Evolutionary conservation across 2,329 filamentous ascomycete species (phyloP).

Genomic region (Colletotrichum sojae): DNA sequence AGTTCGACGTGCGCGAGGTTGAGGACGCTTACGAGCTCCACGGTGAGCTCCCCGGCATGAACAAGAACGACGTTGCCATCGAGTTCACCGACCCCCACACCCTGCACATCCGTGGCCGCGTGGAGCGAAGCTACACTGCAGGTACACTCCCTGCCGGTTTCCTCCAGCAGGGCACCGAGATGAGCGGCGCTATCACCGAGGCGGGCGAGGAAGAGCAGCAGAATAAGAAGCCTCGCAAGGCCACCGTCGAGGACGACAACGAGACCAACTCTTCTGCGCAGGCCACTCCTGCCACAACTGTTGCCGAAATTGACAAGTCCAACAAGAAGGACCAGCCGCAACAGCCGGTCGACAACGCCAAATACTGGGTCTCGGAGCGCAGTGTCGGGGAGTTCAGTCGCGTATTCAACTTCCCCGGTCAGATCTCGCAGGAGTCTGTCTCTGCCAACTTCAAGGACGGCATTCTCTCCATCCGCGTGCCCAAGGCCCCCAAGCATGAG

Average conservation of each 20-base stretch:
- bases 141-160: conserved; percentile 65
- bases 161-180: conserved; percentile 58
- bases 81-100: conserved; percentile 86
- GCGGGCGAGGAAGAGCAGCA: conserved; percentile 43
- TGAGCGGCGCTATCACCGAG: conserved; percentile 58
- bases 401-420: conserved; percentile 76
- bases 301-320: conserved; percentile 53
- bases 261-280: conserved; percentile 45
- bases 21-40: conserved; percentile 80
- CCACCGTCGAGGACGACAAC: conserved; percentile 74
- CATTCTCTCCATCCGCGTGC: conserved; percentile 74
- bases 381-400: conserved; percentile 77
- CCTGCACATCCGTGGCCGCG: conserved; percentile 77
- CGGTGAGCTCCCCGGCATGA: conserved; percentile 83
- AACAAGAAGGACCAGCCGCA: conserved; percentile 40
- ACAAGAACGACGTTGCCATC: conserved; percentile 80
- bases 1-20: conserved; percentile 84
- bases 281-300: conserved; percentile 46
- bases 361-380: conserved; percentile 81
- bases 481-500: conserved; percentile 75
- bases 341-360: conserved; percentile 57
- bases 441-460: conserved; percentile 75
- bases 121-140: conserved; percentile 74
- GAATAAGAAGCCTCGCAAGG: conserved; percentile 59
- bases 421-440: conserved; percentile 74